Conservation (phyloP, 352 stramenopile genomes). For the Peronospora belbahrii region DNA sequence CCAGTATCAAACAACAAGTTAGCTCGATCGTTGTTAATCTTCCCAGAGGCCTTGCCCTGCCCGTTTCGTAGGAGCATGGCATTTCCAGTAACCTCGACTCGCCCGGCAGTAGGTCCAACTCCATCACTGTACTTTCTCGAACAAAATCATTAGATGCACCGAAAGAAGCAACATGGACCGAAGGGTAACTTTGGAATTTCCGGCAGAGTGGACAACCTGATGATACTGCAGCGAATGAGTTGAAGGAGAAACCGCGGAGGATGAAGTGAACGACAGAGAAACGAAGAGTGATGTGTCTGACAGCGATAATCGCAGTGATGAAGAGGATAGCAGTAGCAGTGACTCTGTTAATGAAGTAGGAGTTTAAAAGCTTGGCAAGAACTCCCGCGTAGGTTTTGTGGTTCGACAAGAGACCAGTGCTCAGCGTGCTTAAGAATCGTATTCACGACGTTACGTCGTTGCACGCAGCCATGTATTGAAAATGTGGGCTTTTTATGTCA, state of each 20-base stretch:
- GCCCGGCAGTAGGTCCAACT: no score
- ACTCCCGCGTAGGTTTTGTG: conserved; percentile 39
- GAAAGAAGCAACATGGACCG: no score
- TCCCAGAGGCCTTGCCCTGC: no score
- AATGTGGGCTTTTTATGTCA: conserved; percentile 83
- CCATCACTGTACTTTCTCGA: no score
- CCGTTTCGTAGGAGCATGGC: no score
- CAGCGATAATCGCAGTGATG: conserved; percentile 20
- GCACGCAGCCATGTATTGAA: conserved; percentile 88
- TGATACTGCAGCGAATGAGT: conserved; percentile 8
- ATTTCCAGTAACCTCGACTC: no score
- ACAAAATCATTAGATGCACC: no score
- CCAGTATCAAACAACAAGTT: no score
- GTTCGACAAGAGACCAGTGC: conserved; percentile 50
- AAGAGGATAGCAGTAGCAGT: conserved; percentile 18
- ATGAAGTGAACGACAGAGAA: conserved; percentile 14
- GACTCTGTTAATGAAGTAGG: conserved; percentile 23
- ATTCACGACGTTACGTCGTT: conserved; percentile 90
- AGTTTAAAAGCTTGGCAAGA: conserved; percentile 7
- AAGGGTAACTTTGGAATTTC: conserved; percentile 75
- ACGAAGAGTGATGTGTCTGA: conserved; percentile 20
- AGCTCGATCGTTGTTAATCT: no score
- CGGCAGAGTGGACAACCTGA: conserved; percentile 33
- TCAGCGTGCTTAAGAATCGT: conserved; percentile 86
- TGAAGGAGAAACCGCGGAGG: conserved; percentile 12